A percentile compares a stretch with the other conserved stretches of the same genome.
Conservation (phyloP, 192 early-diverging fungal genomes). For the Gaertneriomyces semiglobifer region DNA sequence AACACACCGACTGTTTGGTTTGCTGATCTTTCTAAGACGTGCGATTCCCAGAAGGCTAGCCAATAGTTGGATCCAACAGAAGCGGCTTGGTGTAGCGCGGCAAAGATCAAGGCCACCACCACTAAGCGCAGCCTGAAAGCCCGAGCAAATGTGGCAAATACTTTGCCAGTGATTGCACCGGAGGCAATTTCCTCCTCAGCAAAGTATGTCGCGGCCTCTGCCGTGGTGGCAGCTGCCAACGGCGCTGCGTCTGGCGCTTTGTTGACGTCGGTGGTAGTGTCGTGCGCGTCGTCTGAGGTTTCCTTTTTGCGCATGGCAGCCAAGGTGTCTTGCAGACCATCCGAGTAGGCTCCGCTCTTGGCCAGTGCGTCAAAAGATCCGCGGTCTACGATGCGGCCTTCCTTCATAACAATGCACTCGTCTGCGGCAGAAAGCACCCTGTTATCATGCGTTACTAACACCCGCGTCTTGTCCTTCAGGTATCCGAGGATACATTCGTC, state of each 20-base stretch:
- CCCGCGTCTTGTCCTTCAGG: conserved; percentile 61
- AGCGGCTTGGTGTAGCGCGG: conserved; percentile 17
- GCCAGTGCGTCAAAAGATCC: too few species aligned
- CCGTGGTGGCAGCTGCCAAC: not conserved
- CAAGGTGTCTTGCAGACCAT: not conserved
- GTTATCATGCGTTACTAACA: conserved; percentile 72
- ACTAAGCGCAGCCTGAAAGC: too few species aligned
- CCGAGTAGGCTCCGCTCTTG: too few species aligned
- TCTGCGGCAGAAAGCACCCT: too few species aligned
- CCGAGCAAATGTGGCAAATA: conserved; percentile 22
- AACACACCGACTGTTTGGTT: too few species aligned
- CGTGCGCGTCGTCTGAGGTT: conserved; percentile 1
- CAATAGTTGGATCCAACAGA: conserved; percentile 7
- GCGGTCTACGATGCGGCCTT: too few species aligned
- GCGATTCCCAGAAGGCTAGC: not conserved
- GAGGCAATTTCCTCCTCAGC: conserved; percentile 36
- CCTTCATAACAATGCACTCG: too few species aligned
- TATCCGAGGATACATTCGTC: conserved; percentile 30
- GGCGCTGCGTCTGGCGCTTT: not conserved
- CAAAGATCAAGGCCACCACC: conserved; percentile 26
- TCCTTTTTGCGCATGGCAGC: conserved; percentile 18
- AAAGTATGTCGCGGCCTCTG: conserved; percentile 26
- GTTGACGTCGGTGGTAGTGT: not conserved
- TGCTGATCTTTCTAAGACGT: too few species aligned
- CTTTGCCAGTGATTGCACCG: conserved; percentile 39